Evolutionary conservation across 1,139 yeast genomes (phyloP).

Genomic region (Magnusiomyces tetraspermus): DNA sequence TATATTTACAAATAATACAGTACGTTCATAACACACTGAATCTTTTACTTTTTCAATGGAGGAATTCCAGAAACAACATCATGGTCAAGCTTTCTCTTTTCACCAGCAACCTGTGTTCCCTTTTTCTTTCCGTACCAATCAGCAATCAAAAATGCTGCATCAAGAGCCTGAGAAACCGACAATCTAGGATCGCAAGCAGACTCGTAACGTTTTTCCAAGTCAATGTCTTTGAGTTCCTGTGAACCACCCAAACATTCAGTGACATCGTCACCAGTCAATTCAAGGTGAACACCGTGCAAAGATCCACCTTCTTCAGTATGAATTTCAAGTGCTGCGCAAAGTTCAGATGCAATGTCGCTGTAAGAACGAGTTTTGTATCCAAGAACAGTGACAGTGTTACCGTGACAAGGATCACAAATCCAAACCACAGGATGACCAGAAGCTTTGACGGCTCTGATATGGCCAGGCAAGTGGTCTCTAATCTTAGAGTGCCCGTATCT

Average conservation of each 20-base stretch:
- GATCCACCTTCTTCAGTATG: conserved; percentile 30
- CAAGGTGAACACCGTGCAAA: conserved; percentile 38
- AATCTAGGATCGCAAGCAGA: conserved; percentile 40
- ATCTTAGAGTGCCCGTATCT: conserved; percentile 37
- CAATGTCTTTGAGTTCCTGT: conserved; percentile 35
- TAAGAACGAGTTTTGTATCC: conserved; percentile 37
- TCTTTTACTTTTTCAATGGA: neutral
- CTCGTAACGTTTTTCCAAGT: conserved; percentile 34
- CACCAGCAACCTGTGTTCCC: neutral
- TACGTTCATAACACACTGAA: neutral
- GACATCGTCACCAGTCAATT: conserved; percentile 38
- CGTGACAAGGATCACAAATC: conserved; percentile 39
- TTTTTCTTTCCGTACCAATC: conserved; percentile 22
- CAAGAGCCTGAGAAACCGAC: conserved; percentile 34
- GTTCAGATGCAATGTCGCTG: conserved; percentile 36
- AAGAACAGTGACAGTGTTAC: conserved; percentile 36
- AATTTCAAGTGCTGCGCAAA: conserved; percentile 31
- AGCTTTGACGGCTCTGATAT: conserved; percentile 34
- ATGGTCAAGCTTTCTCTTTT: neutral
- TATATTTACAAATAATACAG: no score
- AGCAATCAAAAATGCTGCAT: conserved; percentile 37
- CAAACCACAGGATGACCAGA: conserved; percentile 38
- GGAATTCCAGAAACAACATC: neutral
- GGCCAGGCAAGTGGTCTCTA: conserved; percentile 31
- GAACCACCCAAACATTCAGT: conserved; percentile 41